Percentiles rank a stretch among this genome's conserved stretches.
Conservation (phyloP, 1,139 yeast genomes). For the Kodamaea ohmeri region DNA sequence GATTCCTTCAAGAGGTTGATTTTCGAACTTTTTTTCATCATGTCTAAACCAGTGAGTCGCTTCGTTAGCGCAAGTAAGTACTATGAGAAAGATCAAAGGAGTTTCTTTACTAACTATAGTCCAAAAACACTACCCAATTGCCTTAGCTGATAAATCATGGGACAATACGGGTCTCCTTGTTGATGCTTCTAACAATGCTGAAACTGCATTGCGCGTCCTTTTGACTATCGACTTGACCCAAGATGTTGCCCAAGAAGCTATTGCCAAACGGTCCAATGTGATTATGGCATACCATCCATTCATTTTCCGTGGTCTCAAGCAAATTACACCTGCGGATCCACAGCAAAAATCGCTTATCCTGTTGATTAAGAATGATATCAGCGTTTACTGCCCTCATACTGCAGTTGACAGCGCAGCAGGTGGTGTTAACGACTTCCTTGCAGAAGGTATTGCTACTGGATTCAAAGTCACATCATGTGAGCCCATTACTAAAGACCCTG, state of each 20-base stretch:
- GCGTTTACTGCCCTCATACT: slow-evolving; percentile 94
- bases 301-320: slow-evolving; percentile 83
- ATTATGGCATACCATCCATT: slow-evolving; percentile 94
- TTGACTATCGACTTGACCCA: slow-evolving; percentile 84
- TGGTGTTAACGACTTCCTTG: slow-evolving; percentile 93
- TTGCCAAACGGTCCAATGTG: slow-evolving; percentile 46
- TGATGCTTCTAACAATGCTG: slow-evolving; percentile 43
- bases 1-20: no score
- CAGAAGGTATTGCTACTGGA: slow-evolving; percentile 51
- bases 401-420: slow-evolving; percentile 89
- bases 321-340: slow-evolving; percentile 64
- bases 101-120: slow-evolving; percentile 27
- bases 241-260: slow-evolving; percentile 83
- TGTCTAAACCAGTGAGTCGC: slow-evolving; percentile 42
- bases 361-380: slow-evolving; percentile 69
- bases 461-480: slow-evolving; percentile 21
- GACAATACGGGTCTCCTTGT: slow-evolving; percentile 90
- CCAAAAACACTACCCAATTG: slow-evolving; percentile 68
- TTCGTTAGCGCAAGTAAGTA: slow-evolving; percentile 46
- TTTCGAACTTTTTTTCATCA: slow-evolving; percentile 11
- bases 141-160: slow-evolving; percentile 84
- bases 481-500: slow-evolving; percentile 29
- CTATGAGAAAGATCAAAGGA: background rate
- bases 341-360: slow-evolving; percentile 77
- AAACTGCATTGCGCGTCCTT: slow-evolving; percentile 45